A percentile compares a stretch with the other conserved stretches of the same genome.
phyloP scores from a whole-genome alignment of 495 filamentous ascomycete species.

The Lasiosphaeria ovina region DNA sequence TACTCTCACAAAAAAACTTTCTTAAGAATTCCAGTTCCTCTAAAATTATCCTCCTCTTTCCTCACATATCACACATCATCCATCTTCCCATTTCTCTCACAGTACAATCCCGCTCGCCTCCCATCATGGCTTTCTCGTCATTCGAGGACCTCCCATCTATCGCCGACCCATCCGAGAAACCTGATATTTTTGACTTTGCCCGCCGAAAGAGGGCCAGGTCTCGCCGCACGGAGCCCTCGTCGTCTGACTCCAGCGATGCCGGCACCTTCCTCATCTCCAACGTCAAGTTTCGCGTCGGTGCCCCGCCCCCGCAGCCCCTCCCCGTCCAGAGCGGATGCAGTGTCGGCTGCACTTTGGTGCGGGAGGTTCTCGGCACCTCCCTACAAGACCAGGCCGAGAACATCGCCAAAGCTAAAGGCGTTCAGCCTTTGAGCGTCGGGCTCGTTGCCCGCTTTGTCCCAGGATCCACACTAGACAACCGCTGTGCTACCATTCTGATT shows the following conservation, averaged over 20 bases:
- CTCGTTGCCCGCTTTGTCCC: neutral
- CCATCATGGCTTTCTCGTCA: neutral
- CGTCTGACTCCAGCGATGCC: slow-evolving; percentile 1
- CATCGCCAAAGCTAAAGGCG: slow-evolving; percentile 4
- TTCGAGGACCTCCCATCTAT: neutral
- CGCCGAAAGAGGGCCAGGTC: neutral
- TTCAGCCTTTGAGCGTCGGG: slow-evolving; percentile 1
- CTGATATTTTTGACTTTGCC: neutral
- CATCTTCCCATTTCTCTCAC: no score
- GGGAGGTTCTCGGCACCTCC: neutral
- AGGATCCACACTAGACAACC: neutral
- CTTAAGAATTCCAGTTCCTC: no score
- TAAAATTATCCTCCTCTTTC: no score
- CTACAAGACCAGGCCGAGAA: slow-evolving; percentile 2
- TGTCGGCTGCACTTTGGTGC: neutral
- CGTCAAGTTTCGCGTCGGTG: slow-evolving; percentile 2
- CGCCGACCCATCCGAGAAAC: neutral
- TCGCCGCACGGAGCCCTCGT: neutral
- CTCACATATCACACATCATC: no score
- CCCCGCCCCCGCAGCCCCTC: neutral
- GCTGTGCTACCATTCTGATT: slow-evolving; percentile 1
- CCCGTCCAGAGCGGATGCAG: neutral
- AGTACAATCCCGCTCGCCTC: slow-evolving; percentile 1
- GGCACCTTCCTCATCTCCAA: neutral
- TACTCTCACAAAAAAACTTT: no score